Evolutionary conservation across 495 filamentous ascomycete species (phyloP).

Genomic region (Astrocystis sublimbata): DNA sequence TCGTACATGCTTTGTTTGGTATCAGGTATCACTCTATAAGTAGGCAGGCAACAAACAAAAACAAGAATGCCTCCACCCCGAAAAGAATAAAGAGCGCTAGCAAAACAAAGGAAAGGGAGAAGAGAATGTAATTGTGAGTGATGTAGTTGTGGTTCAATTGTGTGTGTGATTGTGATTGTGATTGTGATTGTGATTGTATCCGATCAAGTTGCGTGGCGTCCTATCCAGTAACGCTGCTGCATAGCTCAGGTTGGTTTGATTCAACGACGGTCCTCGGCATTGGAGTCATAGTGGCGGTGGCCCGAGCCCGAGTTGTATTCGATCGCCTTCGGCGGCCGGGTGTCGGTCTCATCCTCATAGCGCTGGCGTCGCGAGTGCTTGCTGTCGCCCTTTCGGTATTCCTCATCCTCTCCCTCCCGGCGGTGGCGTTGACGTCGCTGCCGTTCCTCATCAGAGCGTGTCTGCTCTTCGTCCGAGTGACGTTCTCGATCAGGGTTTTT

Average conservation of each 20-base stretch:
- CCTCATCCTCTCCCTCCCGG: conserved; percentile 36
- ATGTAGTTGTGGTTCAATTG: too few species aligned
- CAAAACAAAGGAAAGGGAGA: too few species aligned
- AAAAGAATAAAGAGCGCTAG: too few species aligned
- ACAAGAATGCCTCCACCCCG: too few species aligned
- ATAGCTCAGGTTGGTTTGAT: too few species aligned
- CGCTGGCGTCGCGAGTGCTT: conserved; percentile 25
- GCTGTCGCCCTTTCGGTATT: conserved; percentile 30
- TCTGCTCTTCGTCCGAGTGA: conserved; percentile 27
- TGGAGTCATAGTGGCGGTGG: conserved; percentile 28
- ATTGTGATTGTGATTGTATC: neutral
- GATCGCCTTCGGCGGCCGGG: conserved; percentile 22
- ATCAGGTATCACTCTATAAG: too few species aligned
- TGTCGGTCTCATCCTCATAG: conserved; percentile 27
- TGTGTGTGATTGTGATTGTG: neutral
- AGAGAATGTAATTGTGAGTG: too few species aligned
- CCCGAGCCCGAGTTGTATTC: conserved; percentile 23
- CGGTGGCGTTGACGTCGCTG: conserved; percentile 32
- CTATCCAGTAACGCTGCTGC: too few species aligned
- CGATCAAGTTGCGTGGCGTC: too few species aligned
- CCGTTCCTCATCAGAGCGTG: conserved; percentile 34
- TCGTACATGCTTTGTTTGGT: too few species aligned
- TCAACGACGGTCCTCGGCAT: conserved; percentile 25
- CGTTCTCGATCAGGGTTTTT: conserved; percentile 29
- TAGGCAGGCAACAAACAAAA: too few species aligned